Evolutionary conservation across 345 rosid species (phyloP).

Genomic region (Eucalyptus leucophloia): DNA sequence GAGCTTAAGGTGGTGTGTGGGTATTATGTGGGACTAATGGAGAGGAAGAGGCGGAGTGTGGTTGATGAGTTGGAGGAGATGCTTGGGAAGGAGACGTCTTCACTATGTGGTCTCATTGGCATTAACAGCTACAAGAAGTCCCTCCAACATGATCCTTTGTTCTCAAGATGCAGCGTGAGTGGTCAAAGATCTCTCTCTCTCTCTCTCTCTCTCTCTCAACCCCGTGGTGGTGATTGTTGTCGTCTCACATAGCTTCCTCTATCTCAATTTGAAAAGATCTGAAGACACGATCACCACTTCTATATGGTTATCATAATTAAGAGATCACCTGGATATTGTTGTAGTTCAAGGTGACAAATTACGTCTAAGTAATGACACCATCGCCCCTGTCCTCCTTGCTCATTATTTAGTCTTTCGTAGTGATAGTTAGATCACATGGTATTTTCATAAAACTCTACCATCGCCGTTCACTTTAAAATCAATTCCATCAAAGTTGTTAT

Average conservation of each 20-base stretch:
- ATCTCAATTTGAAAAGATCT: neutral
- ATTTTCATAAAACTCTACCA: neutral
- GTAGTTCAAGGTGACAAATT: neutral
- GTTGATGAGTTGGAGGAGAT: conserved; percentile 9
- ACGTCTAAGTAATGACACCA: neutral
- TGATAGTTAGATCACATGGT: neutral
- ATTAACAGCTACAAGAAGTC: conserved; percentile 24
- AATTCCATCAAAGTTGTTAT: neutral
- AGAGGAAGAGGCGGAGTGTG: conserved; percentile 12
- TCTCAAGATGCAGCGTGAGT: conserved; percentile 42
- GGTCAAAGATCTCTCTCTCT: neutral
- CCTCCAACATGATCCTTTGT: conserved; percentile 22
- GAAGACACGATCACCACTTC: neutral
- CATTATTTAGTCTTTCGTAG: neutral
- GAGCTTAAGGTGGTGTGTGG: conserved; percentile 45
- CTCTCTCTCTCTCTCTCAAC: neutral
- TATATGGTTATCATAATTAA: neutral
- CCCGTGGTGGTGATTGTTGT: neutral
- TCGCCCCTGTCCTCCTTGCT: neutral
- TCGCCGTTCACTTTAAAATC: neutral
- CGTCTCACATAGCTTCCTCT: neutral
- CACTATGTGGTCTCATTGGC: conserved; percentile 18
- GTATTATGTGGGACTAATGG: conserved; percentile 58
- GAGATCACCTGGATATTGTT: neutral
- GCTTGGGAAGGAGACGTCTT: conserved; percentile 3